A percentile compares a stretch with the other conserved stretches of the same genome.
phyloP scores from a whole-genome alignment of 768 basidiomycete genomes.

The Tremella mesenterica region DNA sequence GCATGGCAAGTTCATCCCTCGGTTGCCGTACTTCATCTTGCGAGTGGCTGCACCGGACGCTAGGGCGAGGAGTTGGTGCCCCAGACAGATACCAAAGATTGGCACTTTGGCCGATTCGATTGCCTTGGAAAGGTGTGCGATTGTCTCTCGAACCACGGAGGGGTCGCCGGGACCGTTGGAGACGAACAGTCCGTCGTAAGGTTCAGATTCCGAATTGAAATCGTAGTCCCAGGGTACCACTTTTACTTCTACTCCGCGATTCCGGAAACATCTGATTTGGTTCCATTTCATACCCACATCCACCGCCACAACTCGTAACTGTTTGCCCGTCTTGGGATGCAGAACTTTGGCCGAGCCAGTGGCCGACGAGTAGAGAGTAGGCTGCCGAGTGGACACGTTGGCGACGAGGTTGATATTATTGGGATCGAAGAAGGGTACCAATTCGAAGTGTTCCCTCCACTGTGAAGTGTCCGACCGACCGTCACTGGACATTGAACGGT shows the following conservation, averaged over 20 bases:
- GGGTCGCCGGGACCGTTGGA: slow-evolving; percentile 99
- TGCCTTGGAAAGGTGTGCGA: slow-evolving; percentile 60
- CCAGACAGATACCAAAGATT: slow-evolving; percentile 97
- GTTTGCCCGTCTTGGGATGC: slow-evolving; percentile 65
- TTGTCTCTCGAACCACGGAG: slow-evolving; percentile 65
- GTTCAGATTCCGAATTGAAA: slow-evolving; percentile 61
- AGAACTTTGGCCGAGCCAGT: slow-evolving; percentile 50
- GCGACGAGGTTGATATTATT: slow-evolving; percentile 86
- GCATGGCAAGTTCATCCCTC: slow-evolving; percentile 97
- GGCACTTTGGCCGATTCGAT: slow-evolving; percentile 54
- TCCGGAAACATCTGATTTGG: slow-evolving; percentile 90
- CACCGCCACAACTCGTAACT: slow-evolving; percentile 74
- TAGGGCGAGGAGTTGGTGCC: slow-evolving; percentile 90
- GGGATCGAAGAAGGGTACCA: slow-evolving; percentile 76
- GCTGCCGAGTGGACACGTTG: slow-evolving; percentile 63
- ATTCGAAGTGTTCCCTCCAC: slow-evolving; percentile 78
- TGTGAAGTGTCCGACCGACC: slow-evolving; percentile 22
- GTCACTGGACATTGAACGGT: slow-evolving; percentile 44
- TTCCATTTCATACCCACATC: slow-evolving; percentile 99
- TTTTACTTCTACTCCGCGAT: slow-evolving; percentile 88
- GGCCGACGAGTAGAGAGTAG: slow-evolving; percentile 60
- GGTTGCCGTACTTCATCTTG: slow-evolving; percentile 99
- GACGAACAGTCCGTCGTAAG: slow-evolving; percentile 89
- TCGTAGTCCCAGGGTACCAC: slow-evolving; percentile 97
- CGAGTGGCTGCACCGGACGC: slow-evolving; percentile 89